Percentiles rank a stretch among this genome's conserved stretches.
Conservation (phyloP, 2,329 filamentous ascomycete genomes). For the Aspergillus sp. region DNA sequence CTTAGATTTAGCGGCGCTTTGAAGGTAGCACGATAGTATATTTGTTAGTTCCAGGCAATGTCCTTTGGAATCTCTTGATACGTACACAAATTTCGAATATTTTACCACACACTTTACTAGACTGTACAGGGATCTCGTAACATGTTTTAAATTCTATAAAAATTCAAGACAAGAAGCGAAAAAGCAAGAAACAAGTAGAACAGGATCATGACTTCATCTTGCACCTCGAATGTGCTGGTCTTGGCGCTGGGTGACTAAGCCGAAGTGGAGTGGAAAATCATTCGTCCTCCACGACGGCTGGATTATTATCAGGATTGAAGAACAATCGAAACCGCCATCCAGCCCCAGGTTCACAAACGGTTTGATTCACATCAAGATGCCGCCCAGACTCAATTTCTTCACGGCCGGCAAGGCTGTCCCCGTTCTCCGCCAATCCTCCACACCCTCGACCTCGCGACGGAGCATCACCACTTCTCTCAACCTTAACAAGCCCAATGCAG, state of each 20-base stretch:
- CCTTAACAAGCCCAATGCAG: slow-evolving; percentile 12
- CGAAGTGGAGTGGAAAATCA: neutral
- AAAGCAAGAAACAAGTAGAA: neutral
- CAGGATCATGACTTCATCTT: no score
- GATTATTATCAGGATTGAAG: no score
- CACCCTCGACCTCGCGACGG: slow-evolving; percentile 15
- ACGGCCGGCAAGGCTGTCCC: slow-evolving; percentile 27
- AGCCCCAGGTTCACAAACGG: neutral
- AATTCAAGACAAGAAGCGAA: slow-evolving; percentile 1
- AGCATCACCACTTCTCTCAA: slow-evolving; percentile 18
- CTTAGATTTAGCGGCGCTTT: no score
- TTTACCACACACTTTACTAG: no score
- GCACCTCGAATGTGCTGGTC: no score
- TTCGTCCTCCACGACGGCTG: no score
- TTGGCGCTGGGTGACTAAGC: neutral
- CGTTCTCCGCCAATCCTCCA: slow-evolving; percentile 26
- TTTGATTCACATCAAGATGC: slow-evolving; percentile 38
- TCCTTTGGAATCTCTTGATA: no score
- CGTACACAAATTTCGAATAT: no score
- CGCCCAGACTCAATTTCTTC: slow-evolving; percentile 51
- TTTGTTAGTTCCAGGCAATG: no score
- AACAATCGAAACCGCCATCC: neutral
- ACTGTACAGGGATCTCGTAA: no score
- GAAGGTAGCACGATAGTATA: no score
- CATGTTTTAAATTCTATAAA: neutral